Evolutionary conservation across 2,329 filamentous ascomycete species (phyloP).

Genomic region (Fusarium pilosicola): DNA sequence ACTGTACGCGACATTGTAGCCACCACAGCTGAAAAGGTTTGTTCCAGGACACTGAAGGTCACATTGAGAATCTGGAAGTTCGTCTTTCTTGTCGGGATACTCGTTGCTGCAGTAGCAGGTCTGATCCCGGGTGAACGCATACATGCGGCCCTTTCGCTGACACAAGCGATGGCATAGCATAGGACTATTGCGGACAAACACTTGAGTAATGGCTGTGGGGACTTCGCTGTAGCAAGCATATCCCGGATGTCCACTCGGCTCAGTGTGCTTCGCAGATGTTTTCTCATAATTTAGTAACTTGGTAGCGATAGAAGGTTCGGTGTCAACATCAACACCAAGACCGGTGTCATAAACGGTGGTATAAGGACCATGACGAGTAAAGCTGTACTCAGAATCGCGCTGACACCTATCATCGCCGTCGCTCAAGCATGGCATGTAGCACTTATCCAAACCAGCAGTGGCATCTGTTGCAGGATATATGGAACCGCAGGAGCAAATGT

Average conservation of each 20-base stretch:
- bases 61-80: not conserved
- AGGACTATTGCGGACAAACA: not conserved
- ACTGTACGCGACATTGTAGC: not conserved
- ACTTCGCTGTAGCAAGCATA: not conserved
- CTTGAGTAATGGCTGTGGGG: rapidly evolving
- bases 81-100: rapidly evolving
- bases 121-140: not conserved
- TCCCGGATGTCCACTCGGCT: not conserved
- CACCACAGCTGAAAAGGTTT: not conserved
- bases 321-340: rapidly evolving
- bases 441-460: not conserved
- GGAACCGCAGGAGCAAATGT: not conserved
- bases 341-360: not conserved
- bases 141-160: rapidly evolving
- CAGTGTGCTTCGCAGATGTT: rapidly evolving
- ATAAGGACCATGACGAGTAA: not conserved
- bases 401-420: not conserved
- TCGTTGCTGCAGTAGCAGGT: not conserved
- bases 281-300: rapidly evolving
- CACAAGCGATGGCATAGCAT: not conserved
- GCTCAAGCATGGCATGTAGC: not conserved
- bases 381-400: not conserved
- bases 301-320: not conserved
- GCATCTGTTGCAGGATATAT: not conserved
- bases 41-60: not conserved